These are phyloP conservation scores for Mortierella sp. DNA, from an alignment of 371 early-diverging fungal species.

Conservation along the genomic window DNA sequence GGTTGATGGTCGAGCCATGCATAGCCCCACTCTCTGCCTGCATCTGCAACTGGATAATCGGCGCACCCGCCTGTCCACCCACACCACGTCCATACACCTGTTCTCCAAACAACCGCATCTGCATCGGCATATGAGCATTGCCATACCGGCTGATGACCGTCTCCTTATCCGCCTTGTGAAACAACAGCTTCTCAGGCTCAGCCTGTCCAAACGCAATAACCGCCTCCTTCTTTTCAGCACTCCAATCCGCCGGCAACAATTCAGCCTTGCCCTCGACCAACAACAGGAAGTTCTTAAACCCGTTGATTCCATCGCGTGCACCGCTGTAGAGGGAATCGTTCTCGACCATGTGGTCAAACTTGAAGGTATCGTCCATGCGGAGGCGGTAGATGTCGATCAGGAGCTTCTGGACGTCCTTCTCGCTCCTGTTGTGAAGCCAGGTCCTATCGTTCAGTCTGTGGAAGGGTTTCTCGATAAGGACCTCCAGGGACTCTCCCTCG, in stretches of 20 bases:
- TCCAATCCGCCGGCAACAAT: slow-evolving; percentile 14
- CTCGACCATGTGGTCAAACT: slow-evolving; percentile 1
- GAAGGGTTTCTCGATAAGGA: slow-evolving; percentile 12
- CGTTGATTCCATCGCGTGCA: background rate
- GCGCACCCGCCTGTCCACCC: slow-evolving; percentile 4
- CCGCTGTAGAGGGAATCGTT: slow-evolving; percentile 9
- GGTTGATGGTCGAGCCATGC: background rate
- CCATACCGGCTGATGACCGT: background rate
- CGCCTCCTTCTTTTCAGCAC: slow-evolving; percentile 6
- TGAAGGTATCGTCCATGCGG: slow-evolving; percentile 13
- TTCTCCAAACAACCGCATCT: slow-evolving; percentile 21
- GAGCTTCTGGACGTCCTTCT: slow-evolving; percentile 11
- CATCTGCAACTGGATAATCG: slow-evolving; percentile 11
- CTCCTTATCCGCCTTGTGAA: slow-evolving; percentile 4
- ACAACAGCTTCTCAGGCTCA: background rate
- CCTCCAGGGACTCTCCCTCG: background rate
- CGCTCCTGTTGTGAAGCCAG: slow-evolving; percentile 7
- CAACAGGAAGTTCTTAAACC: slow-evolving; percentile 5
- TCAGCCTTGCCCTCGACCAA: background rate
- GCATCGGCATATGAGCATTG: slow-evolving; percentile 18
- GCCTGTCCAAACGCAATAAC: background rate
- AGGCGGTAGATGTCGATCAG: slow-evolving; percentile 19
- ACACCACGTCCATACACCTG: slow-evolving; percentile 9
- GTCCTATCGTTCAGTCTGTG: slow-evolving; percentile 11
- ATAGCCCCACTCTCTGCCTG: background rate